phyloP scores from a whole-genome alignment of 2,329 filamentous ascomycete genomes.

The Sporothrix protearum region DNA sequence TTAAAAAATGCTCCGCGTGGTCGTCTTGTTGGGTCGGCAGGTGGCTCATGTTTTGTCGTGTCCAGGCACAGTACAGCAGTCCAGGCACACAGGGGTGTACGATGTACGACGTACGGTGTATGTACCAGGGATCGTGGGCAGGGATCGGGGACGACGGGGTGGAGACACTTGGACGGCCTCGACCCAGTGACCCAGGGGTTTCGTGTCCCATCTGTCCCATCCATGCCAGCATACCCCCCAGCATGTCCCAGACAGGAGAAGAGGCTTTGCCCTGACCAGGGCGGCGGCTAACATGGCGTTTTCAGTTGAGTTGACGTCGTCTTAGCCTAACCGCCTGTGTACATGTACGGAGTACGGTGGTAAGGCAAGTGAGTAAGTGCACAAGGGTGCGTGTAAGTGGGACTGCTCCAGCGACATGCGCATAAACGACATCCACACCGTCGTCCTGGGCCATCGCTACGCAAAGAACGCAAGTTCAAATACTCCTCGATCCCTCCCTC shows the following conservation, averaged over 20 bases:
- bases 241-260: slow-evolving; percentile 9
- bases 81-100: slow-evolving; percentile 4
- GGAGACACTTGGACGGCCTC: not conserved
- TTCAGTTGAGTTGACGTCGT: slow-evolving; percentile 2
- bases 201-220: slow-evolving; percentile 2
- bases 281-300: slow-evolving; percentile 15
- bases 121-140: slow-evolving; percentile 1
- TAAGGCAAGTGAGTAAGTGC: not conserved
- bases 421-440: not conserved
- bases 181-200: not conserved
- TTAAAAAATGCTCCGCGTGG: not conserved
- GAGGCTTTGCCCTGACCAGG: slow-evolving; percentile 15
- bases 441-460: not conserved
- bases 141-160: slow-evolving; percentile 1
- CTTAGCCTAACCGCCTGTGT: not conserved
- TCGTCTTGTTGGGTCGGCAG: slow-evolving; percentile 8
- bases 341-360: too few species aligned
- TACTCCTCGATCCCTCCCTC: slow-evolving; percentile 17
- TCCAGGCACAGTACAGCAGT: not conserved
- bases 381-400: slow-evolving; percentile 3
- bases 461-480: slow-evolving; percentile 16
- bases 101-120: too few species aligned
- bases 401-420: not conserved
- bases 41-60: slow-evolving; percentile 1
- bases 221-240: not conserved